These are phyloP conservation scores for Ascomycota sp. DNA, from an alignment of 2,329 filamentous ascomycete genomes.

Conservation along the genomic window DNA sequence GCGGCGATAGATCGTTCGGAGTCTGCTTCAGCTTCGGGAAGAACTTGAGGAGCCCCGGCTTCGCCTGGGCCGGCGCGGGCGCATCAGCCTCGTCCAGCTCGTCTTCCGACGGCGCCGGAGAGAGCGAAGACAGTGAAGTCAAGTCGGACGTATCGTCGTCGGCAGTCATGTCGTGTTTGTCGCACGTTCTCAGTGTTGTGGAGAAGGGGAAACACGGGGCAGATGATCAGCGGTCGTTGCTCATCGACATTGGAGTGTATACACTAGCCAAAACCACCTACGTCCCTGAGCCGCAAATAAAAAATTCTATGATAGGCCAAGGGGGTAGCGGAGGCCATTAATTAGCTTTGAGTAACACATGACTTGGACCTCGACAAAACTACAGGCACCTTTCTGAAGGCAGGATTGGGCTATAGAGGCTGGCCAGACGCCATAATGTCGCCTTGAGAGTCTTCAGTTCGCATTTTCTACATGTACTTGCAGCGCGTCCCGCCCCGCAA, in stretches of 20 bases:
- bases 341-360: too few relatives aligned
- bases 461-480: too few relatives aligned
- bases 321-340: slow-evolving; percentile 1
- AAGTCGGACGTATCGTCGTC: slow-evolving; percentile 44
- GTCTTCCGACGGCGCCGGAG: slow-evolving; percentile 22
- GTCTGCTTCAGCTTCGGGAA: slow-evolving; percentile 35
- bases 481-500: too few relatives aligned
- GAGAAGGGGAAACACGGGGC: slow-evolving; percentile 8
- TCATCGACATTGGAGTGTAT: slow-evolving; percentile 11
- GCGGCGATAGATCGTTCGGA: slow-evolving; percentile 40
- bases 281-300: slow-evolving; percentile 12
- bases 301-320: slow-evolving; percentile 12
- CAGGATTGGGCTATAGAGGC: too few relatives aligned
- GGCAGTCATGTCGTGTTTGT: slow-evolving; percentile 26
- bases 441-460: too few relatives aligned
- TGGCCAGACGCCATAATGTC: too few relatives aligned
- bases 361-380: too few relatives aligned
- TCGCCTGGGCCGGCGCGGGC: slow-evolving; percentile 21
- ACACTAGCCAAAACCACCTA: slow-evolving; percentile 11
- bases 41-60: slow-evolving; percentile 45
- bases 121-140: slow-evolving; percentile 33
- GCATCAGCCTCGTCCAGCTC: slow-evolving; percentile 27
- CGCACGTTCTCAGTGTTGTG: slow-evolving; percentile 8
- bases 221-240: slow-evolving; percentile 12
- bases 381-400: too few relatives aligned